These are phyloP conservation scores for Plasmopara halstedii DNA, from an alignment of 352 stramenopile genomes.

Conservation along the genomic window DNA sequence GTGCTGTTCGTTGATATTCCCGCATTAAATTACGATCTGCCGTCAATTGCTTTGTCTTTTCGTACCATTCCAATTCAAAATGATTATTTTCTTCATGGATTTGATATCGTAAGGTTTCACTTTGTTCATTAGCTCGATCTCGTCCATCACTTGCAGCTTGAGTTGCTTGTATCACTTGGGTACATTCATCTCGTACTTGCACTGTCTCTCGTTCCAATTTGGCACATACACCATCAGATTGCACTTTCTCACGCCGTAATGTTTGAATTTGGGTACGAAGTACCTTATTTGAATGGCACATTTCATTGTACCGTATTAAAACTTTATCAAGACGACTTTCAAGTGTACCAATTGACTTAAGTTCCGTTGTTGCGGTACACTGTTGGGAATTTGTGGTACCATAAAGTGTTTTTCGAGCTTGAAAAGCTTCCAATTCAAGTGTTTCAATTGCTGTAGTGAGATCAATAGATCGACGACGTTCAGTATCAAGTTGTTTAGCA, in stretches of 20 bases:
- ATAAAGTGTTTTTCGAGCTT: constrained; percentile 47
- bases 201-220: constrained; percentile 82
- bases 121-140: constrained; percentile 80
- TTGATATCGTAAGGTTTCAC: constrained; percentile 63
- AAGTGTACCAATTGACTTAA: constrained; percentile 62
- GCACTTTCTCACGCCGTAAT: constrained; percentile 69
- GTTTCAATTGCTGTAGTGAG: constrained; percentile 33
- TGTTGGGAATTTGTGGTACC: constrained; percentile 37
- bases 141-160: constrained; percentile 76
- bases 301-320: constrained; percentile 78
- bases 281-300: constrained; percentile 77
- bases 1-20: constrained; percentile 18
- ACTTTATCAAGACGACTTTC: constrained; percentile 82
- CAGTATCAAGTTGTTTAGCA: constrained; percentile 58
- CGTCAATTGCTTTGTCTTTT: constrained; percentile 79
- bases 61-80: constrained; percentile 83
- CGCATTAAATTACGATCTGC: constrained; percentile 72
- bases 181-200: constrained; percentile 75
- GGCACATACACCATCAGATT: constrained; percentile 65
- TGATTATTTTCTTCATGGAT: constrained; percentile 69
- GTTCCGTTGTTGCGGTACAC: constrained; percentile 36
- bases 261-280: constrained; percentile 75
- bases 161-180: constrained; percentile 59
- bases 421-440: no score
- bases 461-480: constrained; percentile 41